Conservation (phyloP, 441 rosid genomes). For the Hypseocharis bilobata region DNA sequence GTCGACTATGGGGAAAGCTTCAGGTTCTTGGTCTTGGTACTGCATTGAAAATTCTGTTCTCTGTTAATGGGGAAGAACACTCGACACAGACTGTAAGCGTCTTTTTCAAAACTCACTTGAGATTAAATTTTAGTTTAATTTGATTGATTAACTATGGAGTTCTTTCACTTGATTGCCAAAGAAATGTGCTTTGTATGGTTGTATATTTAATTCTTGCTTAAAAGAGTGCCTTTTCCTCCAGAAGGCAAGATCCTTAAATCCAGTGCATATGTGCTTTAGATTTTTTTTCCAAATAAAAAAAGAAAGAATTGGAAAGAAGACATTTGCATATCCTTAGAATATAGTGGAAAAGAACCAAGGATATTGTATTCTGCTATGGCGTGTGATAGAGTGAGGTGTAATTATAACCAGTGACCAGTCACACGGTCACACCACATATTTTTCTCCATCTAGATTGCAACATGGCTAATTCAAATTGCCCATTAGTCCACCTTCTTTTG, state of each 20-base stretch:
- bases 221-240: not conserved
- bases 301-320: not conserved
- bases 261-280: too few relatives aligned
- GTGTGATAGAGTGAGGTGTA: too few relatives aligned
- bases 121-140: too few relatives aligned
- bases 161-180: too few relatives aligned
- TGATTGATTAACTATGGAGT: too few relatives aligned
- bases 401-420: too few relatives aligned
- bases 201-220: too few relatives aligned
- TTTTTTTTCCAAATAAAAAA: too few relatives aligned
- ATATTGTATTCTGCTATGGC: not conserved
- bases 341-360: not conserved
- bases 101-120: not conserved
- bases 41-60: slow-evolving; percentile 26
- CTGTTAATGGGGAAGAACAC: slow-evolving; percentile 20
- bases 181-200: not conserved
- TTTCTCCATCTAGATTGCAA: not conserved
- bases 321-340: not conserved
- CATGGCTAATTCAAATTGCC: not conserved
- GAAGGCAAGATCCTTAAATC: too few relatives aligned
- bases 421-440: too few relatives aligned
- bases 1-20: slow-evolving; percentile 30
- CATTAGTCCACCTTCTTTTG: not conserved
- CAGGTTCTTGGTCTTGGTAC: slow-evolving; percentile 30
- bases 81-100: slow-evolving; percentile 16